Base-by-base conservation (phyloP, 2,329 filamentous ascomycete species). In the Mollisiaceae sp. region DNA sequence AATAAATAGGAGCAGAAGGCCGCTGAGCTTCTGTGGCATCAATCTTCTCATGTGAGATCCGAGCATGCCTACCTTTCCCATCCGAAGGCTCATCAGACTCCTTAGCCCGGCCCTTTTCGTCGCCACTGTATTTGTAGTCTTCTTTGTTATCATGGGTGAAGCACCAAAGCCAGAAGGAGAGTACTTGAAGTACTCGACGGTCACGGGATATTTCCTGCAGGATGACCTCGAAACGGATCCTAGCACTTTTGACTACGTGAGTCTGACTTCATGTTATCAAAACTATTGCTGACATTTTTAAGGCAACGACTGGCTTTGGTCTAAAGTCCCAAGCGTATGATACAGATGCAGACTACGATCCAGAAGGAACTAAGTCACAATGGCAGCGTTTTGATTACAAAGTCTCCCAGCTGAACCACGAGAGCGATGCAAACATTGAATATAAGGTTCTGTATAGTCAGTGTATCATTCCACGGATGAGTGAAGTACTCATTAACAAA, bases 381-480 rank as follows among this genome's bases (percentile, higher is more conserved):
- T 92, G 89, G 89, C 78, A 89, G 76, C 82, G 86, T n/a, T 89
- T 91, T 66, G 79, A 80, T 47, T 74, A 83, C 65, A 86, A 88
- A 72, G 81, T 91, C 45, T 71, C 80, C 12, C 77, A 80, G 20
- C 75, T 91, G 43, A 89, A 89, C 78, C 71, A 81, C 8, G 60
- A 66, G 38, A 76, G 75, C 22, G 77, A 77, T 20, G 74, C 76
- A 14, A 81, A 79, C 57, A 82, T 83, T 14, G 78, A 81, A 52
- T 92, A 91, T 79, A 89, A 90, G 72, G 81, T 93, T 12, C 76
- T 92, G 45, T 89, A 89, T 76, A 81, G 72, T 73, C 56, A 20
- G 65, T 64, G 6, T 32, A 8, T 20, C 56, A 8, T 56, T n/a
- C 22, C 36, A 18, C 14, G 11, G 8, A 18, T 11, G 11, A 5